Percentiles rank a stretch among this genome's conserved stretches.
These are phyloP conservation scores for Cutaneotrichosporon arboriforme DNA, from an alignment of 1,284 basidiomycete species.

Conservation along the genomic window DNA sequence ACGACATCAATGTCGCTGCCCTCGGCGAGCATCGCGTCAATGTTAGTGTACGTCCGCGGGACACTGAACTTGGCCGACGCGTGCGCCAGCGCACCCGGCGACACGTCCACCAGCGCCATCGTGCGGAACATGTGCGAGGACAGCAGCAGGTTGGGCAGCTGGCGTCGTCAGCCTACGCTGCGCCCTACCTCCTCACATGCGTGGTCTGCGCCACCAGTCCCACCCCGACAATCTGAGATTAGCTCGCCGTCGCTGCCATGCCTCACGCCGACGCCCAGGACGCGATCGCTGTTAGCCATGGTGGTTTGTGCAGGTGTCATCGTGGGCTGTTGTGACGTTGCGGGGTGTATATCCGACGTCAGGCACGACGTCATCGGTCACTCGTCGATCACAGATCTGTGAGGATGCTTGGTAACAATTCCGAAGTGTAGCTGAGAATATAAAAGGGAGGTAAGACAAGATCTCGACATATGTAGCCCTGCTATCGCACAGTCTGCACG, in stretches of 20 bases:
- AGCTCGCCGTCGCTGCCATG: not conserved
- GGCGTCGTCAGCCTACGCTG: not conserved
- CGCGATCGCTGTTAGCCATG: not conserved
- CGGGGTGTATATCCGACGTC: no score
- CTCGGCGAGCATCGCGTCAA: conserved; percentile 25
- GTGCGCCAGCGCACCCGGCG: conserved; percentile 27
- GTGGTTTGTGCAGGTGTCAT: not conserved
- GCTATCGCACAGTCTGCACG: not conserved
- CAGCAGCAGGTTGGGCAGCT: conserved; percentile 22
- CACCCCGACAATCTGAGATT: conserved; percentile 13
- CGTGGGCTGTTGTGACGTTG: no score
- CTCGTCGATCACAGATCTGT: no score
- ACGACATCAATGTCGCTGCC: conserved; percentile 39
- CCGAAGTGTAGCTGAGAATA: no score
- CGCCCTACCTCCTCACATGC: conserved; percentile 4
- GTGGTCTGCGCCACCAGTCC: conserved; percentile 13
- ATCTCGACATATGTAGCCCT: no score
- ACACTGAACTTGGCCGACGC: conserved; percentile 38
- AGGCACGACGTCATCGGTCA: no score
- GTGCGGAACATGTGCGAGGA: conserved; percentile 17
- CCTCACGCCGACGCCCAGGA: conserved; percentile 9
- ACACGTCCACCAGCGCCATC: conserved; percentile 43
- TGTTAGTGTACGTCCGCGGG: conserved; percentile 5
- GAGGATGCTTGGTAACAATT: no score
- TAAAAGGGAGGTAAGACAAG: no score